Base-by-base conservation (phyloP, 257 asterid genomes). In the Knoxia roxburghii region DNA sequence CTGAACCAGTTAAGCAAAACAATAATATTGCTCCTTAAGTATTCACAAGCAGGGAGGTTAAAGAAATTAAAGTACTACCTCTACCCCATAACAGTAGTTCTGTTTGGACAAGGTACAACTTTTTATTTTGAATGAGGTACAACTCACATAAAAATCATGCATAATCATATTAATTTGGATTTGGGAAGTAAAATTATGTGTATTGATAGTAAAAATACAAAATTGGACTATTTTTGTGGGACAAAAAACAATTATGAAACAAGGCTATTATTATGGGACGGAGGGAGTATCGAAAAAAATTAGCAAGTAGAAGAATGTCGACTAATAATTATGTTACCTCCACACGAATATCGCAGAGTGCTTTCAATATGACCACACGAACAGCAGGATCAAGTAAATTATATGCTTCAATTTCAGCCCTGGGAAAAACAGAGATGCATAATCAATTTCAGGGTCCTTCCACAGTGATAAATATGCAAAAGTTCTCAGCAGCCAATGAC, bases 331-430 rank as follows among this genome's bases (percentile, higher is more conserved):
- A 40, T 40, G 21, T 74, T 84, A 94, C 99, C 99, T 90, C 97
- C 51, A 94, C 97, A 64, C 99, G 99, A 74, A 94, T 94, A 79
- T 94, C 99, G 71, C 99, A 94, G 63, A 90, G 65, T 45, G 99
- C 99, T 86, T 94, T 94, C 80, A 94, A 73, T 77, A 90, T 94
- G 79, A 88, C 82, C 82, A 90, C 96, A 26, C 99, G 87, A 61
- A 94, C 90, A 27, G 84, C 93, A 43, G 97, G 97, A 76, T 90
- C 96, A 55, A 94, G 90, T 41, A 87, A 75, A 68, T 73, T 80
- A 74, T 94, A 90, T 41, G 85, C 85, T 64, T 88, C 97, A 78
- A 94, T 62, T 80, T 90, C 99, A 78, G 96, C 82, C 93, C 99
- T 94, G 62, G 57, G 75, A 67, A 70, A 56, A 17, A 68, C 53